phyloP scores from a whole-genome alignment of 106 monocot species.

The Apostasia ramifera region DNA sequence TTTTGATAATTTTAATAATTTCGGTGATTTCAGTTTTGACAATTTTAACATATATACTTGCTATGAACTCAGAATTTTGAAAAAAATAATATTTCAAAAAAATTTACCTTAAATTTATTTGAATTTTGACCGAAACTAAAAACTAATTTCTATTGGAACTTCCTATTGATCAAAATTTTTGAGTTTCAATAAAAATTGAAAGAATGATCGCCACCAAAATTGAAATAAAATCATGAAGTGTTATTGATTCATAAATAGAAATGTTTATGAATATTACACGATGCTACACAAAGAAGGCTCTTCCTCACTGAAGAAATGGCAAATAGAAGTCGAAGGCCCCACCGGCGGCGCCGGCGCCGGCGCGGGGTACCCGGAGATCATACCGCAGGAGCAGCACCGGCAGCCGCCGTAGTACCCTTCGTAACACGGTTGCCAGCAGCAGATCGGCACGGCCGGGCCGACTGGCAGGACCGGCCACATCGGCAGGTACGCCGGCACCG shows the following conservation, averaged over 20 bases:
- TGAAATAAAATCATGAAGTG: not conserved
- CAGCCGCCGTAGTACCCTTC: slow-evolving; percentile 32
- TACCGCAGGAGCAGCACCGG: slow-evolving; percentile 28
- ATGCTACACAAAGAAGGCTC: slow-evolving; percentile 15
- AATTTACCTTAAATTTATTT: not conserved
- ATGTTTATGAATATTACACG: slow-evolving; percentile 12
- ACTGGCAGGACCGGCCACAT: not conserved
- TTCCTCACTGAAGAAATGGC: slow-evolving; percentile 26
- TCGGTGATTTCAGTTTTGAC: too few relatives aligned
- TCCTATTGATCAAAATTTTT: too few relatives aligned
- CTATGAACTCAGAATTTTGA: too few relatives aligned
- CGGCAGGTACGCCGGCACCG: not conserved
- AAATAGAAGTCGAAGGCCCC: not conserved
- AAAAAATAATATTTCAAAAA: too few relatives aligned
- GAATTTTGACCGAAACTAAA: not conserved
- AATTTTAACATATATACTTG: too few relatives aligned
- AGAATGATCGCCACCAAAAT: not conserved
- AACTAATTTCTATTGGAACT: too few relatives aligned
- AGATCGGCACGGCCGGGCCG: slow-evolving; percentile 6
- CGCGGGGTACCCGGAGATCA: not conserved
- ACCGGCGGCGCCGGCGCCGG: not conserved
- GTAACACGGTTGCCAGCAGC: slow-evolving; percentile 29
- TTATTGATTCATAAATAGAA: not conserved
- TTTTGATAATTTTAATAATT: too few relatives aligned
- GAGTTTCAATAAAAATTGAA: too few relatives aligned